Conservation (phyloP, 177 flowering plant species). For the Tripterygium wilfordii region DNA sequence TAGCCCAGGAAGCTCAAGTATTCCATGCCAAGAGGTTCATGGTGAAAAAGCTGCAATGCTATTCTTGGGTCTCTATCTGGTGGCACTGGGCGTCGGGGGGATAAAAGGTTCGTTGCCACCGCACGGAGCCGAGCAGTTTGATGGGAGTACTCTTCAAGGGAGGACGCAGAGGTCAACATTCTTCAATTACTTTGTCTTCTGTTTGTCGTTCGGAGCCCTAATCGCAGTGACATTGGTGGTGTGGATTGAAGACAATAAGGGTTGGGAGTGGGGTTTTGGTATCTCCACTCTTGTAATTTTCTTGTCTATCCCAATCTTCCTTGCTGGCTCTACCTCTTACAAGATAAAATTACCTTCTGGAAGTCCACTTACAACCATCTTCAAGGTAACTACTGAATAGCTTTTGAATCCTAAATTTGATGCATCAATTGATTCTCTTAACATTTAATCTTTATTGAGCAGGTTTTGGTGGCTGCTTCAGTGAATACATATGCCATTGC, state of each 20-base stretch:
- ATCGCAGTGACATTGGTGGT: slow-evolving; percentile 60
- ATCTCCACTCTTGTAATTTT: slow-evolving; percentile 41
- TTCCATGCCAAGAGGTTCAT: slow-evolving; percentile 28
- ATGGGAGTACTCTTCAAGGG: slow-evolving; percentile 36
- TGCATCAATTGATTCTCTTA: no score
- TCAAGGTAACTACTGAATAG: slow-evolving; percentile 49
- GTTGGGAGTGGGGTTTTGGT: slow-evolving; percentile 67
- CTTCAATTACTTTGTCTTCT: slow-evolving; percentile 70
- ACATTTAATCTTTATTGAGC: slow-evolving; percentile 6
- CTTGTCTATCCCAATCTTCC: slow-evolving; percentile 38
- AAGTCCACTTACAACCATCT: slow-evolving; percentile 62
- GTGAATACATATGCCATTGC: slow-evolving; percentile 28
- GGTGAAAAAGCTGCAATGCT: slow-evolving; percentile 52
- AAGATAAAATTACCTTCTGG: slow-evolving; percentile 55
- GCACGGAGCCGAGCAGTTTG: slow-evolving; percentile 69
- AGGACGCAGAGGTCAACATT: slow-evolving; percentile 51
- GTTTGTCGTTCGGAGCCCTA: slow-evolving; percentile 48
- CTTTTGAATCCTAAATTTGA: no score
- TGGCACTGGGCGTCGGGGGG: slow-evolving; percentile 70
- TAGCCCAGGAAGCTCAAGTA: neutral
- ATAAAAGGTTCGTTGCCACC: slow-evolving; percentile 63
- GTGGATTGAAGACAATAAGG: slow-evolving; percentile 64
- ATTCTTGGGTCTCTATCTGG: slow-evolving; percentile 56
- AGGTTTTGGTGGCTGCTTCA: slow-evolving; percentile 40
- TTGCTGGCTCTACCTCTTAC: slow-evolving; percentile 40